phyloP scores from a whole-genome alignment of 2,329 filamentous ascomycete genomes.

The Pseudophaeomoniella oleicola region DNA sequence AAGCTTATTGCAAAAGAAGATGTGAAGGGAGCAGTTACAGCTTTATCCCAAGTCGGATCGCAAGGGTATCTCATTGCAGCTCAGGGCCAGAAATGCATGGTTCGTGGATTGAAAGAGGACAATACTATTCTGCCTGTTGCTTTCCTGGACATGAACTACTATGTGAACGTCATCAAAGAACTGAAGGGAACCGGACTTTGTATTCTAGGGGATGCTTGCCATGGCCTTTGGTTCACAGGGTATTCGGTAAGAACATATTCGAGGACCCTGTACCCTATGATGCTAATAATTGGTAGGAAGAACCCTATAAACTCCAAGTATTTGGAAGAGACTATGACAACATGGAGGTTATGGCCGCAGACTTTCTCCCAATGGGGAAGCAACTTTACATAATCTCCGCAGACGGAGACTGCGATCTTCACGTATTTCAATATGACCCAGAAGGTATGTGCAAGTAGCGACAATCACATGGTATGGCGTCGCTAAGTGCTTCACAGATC shows the following conservation, averaged over 20 bases:
- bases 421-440: constrained; percentile 85
- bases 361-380: constrained; percentile 67
- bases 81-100: constrained; percentile 95
- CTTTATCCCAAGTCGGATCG: constrained; percentile 67
- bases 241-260: constrained; percentile 49
- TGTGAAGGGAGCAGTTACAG: constrained; percentile 82
- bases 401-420: constrained; percentile 73
- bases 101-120: constrained; percentile 89
- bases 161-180: constrained; percentile 74
- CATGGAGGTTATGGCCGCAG: constrained; percentile 65
- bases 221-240: constrained; percentile 90
- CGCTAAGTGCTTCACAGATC: no score
- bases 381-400: constrained; percentile 70
- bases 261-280: no score
- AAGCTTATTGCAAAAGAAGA: constrained; percentile 82
- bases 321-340: constrained; percentile 74
- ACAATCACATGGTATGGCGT: no score
- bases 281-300: constrained; percentile 50
- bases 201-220: constrained; percentile 77
- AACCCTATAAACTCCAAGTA: constrained; percentile 88
- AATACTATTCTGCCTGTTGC: constrained; percentile 83
- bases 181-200: constrained; percentile 72
- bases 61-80: constrained; percentile 81
- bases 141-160: constrained; percentile 95
- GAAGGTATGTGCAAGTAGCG: constrained; percentile 48